Percentiles rank a stretch among this genome's conserved stretches.
phyloP scores from a whole-genome alignment of 768 basidiomycete genomes.

The Kwoniella shandongensis region DNA sequence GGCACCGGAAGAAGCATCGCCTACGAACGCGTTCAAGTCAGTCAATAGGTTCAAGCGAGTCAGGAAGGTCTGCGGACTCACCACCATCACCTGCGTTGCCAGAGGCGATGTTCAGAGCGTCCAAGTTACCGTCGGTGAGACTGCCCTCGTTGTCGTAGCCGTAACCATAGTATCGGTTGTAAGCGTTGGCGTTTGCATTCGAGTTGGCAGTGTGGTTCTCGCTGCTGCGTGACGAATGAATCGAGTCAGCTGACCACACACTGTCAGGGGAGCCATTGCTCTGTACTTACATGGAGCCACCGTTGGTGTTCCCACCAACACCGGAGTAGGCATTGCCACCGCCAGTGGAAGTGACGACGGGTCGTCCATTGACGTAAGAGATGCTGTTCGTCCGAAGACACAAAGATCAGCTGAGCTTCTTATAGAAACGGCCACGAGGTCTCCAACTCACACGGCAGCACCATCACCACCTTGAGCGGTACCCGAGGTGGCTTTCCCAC shows the following conservation, averaged over 20 bases:
- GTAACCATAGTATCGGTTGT: conserved; percentile 10
- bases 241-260: too few species aligned
- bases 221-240: conserved; percentile 8
- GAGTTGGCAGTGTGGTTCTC: conserved; percentile 21
- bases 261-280: neutral
- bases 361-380: conserved; percentile 22
- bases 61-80: too few species aligned
- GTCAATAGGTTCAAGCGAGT: too few species aligned
- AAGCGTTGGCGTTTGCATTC: conserved; percentile 9
- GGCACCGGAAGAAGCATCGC: conserved; percentile 33
- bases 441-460: conserved; percentile 14
- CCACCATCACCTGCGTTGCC: conserved; percentile 42
- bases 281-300: conserved; percentile 34
- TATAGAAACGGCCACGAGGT: neutral
- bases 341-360: conserved; percentile 21
- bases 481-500: conserved; percentile 40
- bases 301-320: conserved; percentile 42
- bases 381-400: conserved; percentile 9
- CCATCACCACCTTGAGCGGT: conserved; percentile 35
- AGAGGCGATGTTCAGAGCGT: conserved; percentile 25
- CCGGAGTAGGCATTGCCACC: conserved; percentile 42
- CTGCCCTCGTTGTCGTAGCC: conserved; percentile 16
- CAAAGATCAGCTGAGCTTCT: neutral
- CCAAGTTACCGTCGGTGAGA: conserved; percentile 15
- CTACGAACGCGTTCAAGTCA: conserved; percentile 8